Percentiles rank a stretch among this genome's conserved stretches.
phyloP scores from a whole-genome alignment of 1,284 basidiomycete species.

The Fomitiporia mediterranea region DNA sequence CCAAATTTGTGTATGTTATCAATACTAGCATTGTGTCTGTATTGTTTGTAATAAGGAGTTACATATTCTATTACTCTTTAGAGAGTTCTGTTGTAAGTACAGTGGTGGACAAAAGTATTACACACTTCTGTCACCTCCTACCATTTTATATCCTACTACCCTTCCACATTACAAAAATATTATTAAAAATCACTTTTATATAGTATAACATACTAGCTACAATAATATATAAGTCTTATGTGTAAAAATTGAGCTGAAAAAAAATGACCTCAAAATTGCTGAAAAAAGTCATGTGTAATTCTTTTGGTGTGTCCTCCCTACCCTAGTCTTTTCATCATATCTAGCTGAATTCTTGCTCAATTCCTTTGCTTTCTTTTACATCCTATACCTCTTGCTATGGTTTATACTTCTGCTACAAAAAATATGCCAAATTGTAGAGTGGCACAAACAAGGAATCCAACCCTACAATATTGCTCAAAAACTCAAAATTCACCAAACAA shows the following conservation, averaged over 20 bases:
- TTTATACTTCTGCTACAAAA: conserved; percentile 14
- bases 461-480: neutral
- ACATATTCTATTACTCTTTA: no score
- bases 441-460: neutral
- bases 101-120: conserved; percentile 10
- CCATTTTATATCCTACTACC: neutral
- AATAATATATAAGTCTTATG: neutral
- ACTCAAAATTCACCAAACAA: conserved; percentile 6
- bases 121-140: neutral
- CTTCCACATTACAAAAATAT: neutral
- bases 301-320: neutral
- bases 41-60: no score
- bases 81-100: neutral
- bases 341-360: no score
- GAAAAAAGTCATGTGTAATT: neutral
- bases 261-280: no score
- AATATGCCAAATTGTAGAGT: conserved; percentile 12
- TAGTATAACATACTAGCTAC: neutral
- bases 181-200: neutral
- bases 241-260: neutral
- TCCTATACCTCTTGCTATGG: conserved; percentile 1
- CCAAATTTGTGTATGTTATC: no score
- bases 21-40: no score
- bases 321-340: neutral
- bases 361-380: neutral